Evolutionary conservation across 345 rosid genomes (phyloP).

Genomic region (Linum lewisii): DNA sequence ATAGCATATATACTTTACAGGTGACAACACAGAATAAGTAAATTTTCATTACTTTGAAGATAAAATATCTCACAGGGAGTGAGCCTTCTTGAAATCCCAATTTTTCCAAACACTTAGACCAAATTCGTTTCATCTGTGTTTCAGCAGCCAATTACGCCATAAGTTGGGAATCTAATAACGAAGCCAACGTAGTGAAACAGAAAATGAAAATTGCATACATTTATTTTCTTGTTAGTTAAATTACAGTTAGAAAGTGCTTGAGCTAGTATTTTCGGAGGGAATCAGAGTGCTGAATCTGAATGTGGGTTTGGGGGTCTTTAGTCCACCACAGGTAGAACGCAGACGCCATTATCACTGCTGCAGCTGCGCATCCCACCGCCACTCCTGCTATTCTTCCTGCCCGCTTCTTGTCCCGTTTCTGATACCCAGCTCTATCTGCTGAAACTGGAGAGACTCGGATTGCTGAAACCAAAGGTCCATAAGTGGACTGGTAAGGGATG

Average conservation of each 20-base stretch:
- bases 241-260: no score
- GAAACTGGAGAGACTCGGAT: conserved; percentile 34
- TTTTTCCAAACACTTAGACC: no score
- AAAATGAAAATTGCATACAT: no score
- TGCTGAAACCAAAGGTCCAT: conserved; percentile 47
- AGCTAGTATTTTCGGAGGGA: no score
- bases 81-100: no score
- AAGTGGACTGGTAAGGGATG: conserved; percentile 45
- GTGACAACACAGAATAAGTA: not conserved
- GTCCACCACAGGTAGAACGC: conserved; percentile 30
- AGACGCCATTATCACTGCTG: conserved; percentile 23
- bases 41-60: no score
- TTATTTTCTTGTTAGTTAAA: no score
- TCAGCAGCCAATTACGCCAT: no score
- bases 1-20: not conserved
- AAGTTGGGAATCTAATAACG: no score
- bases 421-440: conserved; percentile 9
- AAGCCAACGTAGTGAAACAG: no score
- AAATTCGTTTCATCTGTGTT: no score
- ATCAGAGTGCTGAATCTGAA: conserved; percentile 12
- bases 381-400: conserved; percentile 28
- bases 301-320: conserved; percentile 12
- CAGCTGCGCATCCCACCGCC: conserved; percentile 27
- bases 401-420: conserved; percentile 15
- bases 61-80: no score